phyloP scores from a whole-genome alignment of 2,329 filamentous ascomycete genomes.

The Gnomoniopsis smithogilvyi region DNA sequence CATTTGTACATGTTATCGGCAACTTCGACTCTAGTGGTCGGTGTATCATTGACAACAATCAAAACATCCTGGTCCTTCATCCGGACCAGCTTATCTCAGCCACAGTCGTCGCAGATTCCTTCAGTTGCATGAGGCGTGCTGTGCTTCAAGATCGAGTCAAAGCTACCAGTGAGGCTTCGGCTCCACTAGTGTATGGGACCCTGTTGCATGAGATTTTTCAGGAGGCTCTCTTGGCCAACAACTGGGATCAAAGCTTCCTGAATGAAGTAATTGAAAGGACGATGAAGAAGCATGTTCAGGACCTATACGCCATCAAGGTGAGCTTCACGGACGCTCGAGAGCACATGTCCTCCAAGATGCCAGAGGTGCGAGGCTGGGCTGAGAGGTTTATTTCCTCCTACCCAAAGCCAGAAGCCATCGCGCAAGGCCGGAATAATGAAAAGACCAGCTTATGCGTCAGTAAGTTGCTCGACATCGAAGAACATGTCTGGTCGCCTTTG shows the following conservation, averaged over 20 bases:
- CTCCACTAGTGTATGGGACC: conserved; percentile 85
- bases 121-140: conserved; percentile 83
- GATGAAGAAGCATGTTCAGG: conserved; percentile 77
- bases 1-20: conserved; percentile 85
- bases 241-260: conserved; percentile 72
- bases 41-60: conserved; percentile 77
- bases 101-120: conserved; percentile 94
- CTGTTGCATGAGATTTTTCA: conserved; percentile 96
- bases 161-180: conserved; percentile 74
- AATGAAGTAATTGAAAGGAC: conserved; percentile 63
- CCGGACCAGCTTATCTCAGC: conserved; percentile 94
- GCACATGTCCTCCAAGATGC: conserved; percentile 79
- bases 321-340: conserved; percentile 69
- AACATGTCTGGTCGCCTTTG: conserved; percentile 97
- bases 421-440: conserved; percentile 75
- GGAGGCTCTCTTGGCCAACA: conserved; percentile 77
- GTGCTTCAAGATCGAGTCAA: conserved; percentile 95
- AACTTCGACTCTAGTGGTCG: conserved; percentile 66
- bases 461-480: conserved; percentile 93
- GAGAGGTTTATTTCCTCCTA: conserved; percentile 70
- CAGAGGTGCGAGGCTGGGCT: conserved; percentile 80
- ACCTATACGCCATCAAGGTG: conserved; percentile 83
- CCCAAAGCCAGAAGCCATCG: conserved; percentile 64
- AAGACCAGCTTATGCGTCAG: conserved; percentile 80
- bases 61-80: conserved; percentile 85